Percentiles rank a stretch among this genome's conserved stretches.
Conservation (phyloP, 805 yeast genomes). For the Candida quercuum region DNA sequence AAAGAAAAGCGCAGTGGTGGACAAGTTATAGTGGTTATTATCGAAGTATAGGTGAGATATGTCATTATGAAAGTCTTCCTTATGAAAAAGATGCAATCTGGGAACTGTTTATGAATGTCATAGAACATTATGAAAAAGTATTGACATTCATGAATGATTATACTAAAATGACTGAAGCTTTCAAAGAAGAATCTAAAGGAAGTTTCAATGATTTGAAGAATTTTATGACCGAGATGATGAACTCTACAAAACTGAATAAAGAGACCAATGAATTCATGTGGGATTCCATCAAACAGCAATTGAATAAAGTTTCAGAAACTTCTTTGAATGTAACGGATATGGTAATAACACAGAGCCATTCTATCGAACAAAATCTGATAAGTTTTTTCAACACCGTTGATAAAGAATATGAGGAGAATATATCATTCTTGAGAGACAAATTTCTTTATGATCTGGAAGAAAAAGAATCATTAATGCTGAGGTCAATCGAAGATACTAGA, state of each 20-base stretch:
- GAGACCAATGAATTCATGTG: slow-evolving; percentile 11
- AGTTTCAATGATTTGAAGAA: slow-evolving; percentile 8
- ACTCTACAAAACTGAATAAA: slow-evolving; percentile 5
- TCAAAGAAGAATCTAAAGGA: slow-evolving; percentile 12
- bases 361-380: slow-evolving; percentile 9
- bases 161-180: slow-evolving; percentile 11
- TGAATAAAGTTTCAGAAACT: slow-evolving; percentile 12
- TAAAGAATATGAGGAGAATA: slow-evolving; percentile 5
- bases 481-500: slow-evolving; percentile 4
- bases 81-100: slow-evolving; percentile 47
- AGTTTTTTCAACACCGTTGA: slow-evolving; percentile 8
- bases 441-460: slow-evolving; percentile 12
- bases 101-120: slow-evolving; percentile 41
- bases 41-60: slow-evolving; percentile 45
- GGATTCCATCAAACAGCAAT: slow-evolving; percentile 7
- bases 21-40: slow-evolving; percentile 66
- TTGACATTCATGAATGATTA: slow-evolving; percentile 16
- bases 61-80: slow-evolving; percentile 47
- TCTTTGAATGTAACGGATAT: slow-evolving; percentile 13
- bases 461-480: slow-evolving; percentile 7
- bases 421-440: slow-evolving; percentile 7
- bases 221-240: slow-evolving; percentile 12
- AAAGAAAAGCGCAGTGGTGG: slow-evolving; percentile 58
- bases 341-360: slow-evolving; percentile 7
- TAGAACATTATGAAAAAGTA: slow-evolving; percentile 26